phyloP scores from a whole-genome alignment of 2,329 filamentous ascomycete species.

The Pseudocercospora fuligena region DNA sequence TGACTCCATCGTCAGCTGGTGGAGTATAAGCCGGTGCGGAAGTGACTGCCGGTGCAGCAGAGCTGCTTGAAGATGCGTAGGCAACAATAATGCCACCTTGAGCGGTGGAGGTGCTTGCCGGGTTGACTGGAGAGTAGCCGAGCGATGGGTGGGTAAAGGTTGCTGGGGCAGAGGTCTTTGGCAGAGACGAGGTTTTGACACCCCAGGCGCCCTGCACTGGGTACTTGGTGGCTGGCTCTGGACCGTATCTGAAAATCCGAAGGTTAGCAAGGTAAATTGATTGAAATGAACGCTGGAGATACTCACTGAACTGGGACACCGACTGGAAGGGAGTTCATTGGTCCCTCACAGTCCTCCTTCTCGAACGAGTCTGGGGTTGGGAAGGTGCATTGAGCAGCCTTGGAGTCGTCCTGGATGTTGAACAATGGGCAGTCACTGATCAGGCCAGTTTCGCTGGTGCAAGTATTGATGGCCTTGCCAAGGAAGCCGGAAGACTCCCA shows the following conservation, averaged over 20 bases:
- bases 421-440: conserved; percentile 79
- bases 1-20: conserved; percentile 34
- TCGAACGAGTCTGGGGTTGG: conserved; percentile 59
- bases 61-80: conserved; percentile 7
- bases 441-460: conserved; percentile 71
- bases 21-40: conserved; percentile 35
- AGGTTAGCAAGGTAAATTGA: background rate
- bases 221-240: conserved; percentile 46
- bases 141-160: conserved; percentile 21
- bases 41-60: conserved; percentile 13
- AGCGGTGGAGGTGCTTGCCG: conserved; percentile 32
- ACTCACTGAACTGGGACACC: conserved; percentile 53
- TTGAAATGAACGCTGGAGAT: too few relatives aligned
- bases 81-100: conserved; percentile 33
- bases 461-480: conserved; percentile 72
- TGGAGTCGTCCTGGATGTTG: conserved; percentile 63
- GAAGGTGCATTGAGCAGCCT: conserved; percentile 66
- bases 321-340: conserved; percentile 68
- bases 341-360: conserved; percentile 64
- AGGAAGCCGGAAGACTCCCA: conserved; percentile 71
- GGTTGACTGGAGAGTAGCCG: conserved; percentile 33
- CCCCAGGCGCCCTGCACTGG: conserved; percentile 34
- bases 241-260: conserved; percentile 39
- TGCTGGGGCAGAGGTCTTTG: conserved; percentile 21
- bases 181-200: conserved; percentile 25